Base-by-base conservation (phyloP, 2,329 filamentous ascomycete genomes). In the Penicillium polonicum region DNA sequence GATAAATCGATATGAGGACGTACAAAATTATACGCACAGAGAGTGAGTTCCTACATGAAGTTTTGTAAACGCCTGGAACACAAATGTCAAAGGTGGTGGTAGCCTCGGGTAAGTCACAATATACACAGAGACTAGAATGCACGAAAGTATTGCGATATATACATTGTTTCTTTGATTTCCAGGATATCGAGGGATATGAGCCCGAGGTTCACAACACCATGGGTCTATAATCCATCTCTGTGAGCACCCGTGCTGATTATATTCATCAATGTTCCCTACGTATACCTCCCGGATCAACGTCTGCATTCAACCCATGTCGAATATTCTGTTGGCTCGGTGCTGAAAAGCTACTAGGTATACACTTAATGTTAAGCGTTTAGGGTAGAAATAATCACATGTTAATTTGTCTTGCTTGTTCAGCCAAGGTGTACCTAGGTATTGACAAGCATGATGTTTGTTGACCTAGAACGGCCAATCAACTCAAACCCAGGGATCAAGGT, bases 341-440 rank as follows among this genome's bases (percentile, higher is more conserved):
- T 35, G 6, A 17, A 19, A 52, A 21, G 29, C 3, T 50, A 15
- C 7, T 21, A 29, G 23, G 25, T 41, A 43, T 43, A 31, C 5
- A 19, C 8, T 23, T 48, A 21, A 23, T 21, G 29, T 21, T 27
- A 9, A 36, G 36, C 7, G 15, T 43, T 15, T 21, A 57, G 54
- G 48, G 54, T 42, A 46, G 33, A n/a, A 35, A 8, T 19, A 9
- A 46, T 52, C 54, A 56, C 54, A 52, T 57, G 48, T 41, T n/a
- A n/a, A 27, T 57, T 48, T 41, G 42, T 15, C 19, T 21, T 41
- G 48, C 52, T 52, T 52, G 54, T 31, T 35, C 21, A 38, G n/a
- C 9, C n/a, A 23, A 9, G 4, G 4, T 13, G 41, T 21, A n/a
- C n/a, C n/a, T n/a, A n/a, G n/a, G n/a, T n/a, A 35, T 52, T n/a